Percentiles rank a stretch among this genome's conserved stretches.
Conservation (phyloP, 805 yeast genomes). For the Starmerella potacharoeniae region DNA sequence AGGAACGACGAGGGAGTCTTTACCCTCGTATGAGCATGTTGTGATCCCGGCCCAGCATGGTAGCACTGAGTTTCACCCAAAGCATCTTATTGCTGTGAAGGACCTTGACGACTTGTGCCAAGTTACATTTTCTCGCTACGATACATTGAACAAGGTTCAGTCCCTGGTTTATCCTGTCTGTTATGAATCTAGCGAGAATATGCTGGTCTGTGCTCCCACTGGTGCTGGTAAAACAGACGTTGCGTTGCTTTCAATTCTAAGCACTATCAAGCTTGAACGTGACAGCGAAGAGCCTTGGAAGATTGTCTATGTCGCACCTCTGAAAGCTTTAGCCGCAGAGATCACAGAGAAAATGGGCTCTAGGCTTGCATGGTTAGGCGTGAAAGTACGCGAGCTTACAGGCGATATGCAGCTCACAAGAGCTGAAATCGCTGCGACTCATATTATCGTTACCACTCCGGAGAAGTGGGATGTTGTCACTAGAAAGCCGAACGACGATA, state of each 20-base stretch:
- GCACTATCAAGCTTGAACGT: constrained; percentile 42
- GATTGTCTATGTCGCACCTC: constrained; percentile 83
- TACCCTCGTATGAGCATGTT: constrained; percentile 61
- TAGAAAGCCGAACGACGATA: constrained; percentile 81
- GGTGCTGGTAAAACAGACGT: constrained; percentile 98
- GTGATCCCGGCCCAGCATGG: constrained; percentile 53
- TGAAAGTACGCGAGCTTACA: constrained; percentile 76
- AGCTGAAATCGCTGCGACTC: constrained; percentile 69
- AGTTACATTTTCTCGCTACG: constrained; percentile 73
- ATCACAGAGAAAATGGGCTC: constrained; percentile 80
- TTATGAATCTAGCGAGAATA: constrained; percentile 82
- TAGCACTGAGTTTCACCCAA: constrained; percentile 31
- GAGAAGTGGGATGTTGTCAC: constrained; percentile 98
- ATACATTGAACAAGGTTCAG: constrained; percentile 74
- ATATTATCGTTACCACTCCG: constrained; percentile 85
- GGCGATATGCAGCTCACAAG: constrained; percentile 91
- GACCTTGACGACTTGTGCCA: constrained; percentile 69
- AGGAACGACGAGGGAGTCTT: constrained; percentile 48
- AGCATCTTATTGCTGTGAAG: constrained; percentile 41
- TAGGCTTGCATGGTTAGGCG: constrained; percentile 72
- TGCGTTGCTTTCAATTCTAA: constrained; percentile 69
- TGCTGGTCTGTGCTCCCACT: constrained; percentile 94
- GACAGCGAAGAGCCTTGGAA: constrained; percentile 66
- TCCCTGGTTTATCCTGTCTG: constrained; percentile 86
- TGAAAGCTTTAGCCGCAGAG: constrained; percentile 92